Evolutionary conservation across 495 filamentous ascomycete genomes (phyloP).

Genomic region (Jackrogersella minutella): DNA sequence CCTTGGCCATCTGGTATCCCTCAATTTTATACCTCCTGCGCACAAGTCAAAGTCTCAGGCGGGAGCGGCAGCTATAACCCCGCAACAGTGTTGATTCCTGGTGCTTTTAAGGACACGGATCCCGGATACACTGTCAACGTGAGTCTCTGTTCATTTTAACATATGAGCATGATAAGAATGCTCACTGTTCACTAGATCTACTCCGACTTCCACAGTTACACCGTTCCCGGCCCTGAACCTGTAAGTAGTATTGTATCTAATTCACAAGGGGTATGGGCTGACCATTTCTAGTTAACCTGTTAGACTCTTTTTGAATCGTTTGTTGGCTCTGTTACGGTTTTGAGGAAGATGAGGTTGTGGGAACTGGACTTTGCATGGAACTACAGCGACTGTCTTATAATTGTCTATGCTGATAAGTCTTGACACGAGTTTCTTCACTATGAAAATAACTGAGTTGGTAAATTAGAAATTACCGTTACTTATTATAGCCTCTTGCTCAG

Average conservation of each 20-base stretch:
- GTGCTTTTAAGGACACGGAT: constrained; percentile 56
- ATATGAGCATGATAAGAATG: not conserved
- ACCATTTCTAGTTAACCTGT: constrained; percentile 27
- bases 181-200: constrained; percentile 34
- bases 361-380: not conserved
- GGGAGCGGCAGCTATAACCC: constrained; percentile 46
- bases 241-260: constrained; percentile 18
- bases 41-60: constrained; percentile 44
- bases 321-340: not conserved
- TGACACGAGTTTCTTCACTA: too few species aligned
- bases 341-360: too few species aligned
- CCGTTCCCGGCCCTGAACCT: constrained; percentile 39
- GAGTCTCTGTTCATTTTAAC: not conserved
- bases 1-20: constrained; percentile 48
- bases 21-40: constrained; percentile 45
- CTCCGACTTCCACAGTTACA: constrained; percentile 38
- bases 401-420: too few species aligned
- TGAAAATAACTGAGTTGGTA: too few species aligned
- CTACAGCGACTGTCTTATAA: not conserved
- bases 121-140: constrained; percentile 54
- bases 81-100: constrained; percentile 57
- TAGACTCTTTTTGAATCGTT: not conserved
- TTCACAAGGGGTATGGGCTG: not conserved
- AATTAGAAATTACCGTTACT: too few species aligned
- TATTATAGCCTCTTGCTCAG: too few species aligned